Evolutionary conservation across 306 rosid species (phyloP), one percentile per base, ranked within the genome.

Genomic region (Prunus mongolica): DNA sequence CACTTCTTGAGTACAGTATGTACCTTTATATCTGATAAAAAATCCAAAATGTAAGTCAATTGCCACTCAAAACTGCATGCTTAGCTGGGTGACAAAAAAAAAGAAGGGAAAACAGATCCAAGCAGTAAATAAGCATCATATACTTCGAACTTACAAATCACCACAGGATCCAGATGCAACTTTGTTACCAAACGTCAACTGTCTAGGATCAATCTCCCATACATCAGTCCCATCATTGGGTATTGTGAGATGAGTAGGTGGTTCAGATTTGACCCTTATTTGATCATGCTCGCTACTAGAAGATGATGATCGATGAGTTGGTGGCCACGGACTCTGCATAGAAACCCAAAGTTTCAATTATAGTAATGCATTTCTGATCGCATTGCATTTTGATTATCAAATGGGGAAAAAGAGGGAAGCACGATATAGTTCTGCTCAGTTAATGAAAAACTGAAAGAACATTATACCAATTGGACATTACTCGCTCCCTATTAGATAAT

Each of bases 91-190:
- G 50, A 58, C 3, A 3, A 6, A 28, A 45, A 45, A n/a, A 76
- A 51, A 0, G 38, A 63, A 41, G 28, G 54, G 49, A 70, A 67
- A 38, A 19, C 3, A 1, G 3, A 46, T 46, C 3, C 22, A 58
- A 64, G 50, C 6, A 38, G 55, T 44, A 64, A 18, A 30, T 9
- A 13, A 22, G 38, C 15, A 79, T 24, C 52, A 49, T 51, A 30
- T 28, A 76, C 55, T 74, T 57, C 22, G 24, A 66, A 92, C 99
- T 91, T 88, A 96, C 99, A 96, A 82, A 86, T 91, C 96, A 27
- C 99, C 96, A 72, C 90, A 92, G 70, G 99, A 92, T 34, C 98
- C 99, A 66, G 97, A 89, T 72, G 96, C 98, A 80, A 93, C 86
- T 88, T 89, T 87, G 80, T 84, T 85, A 84, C 90, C 98, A 75